Conservation (phyloP, 305 asterid species). For the Ilex paraguariensis region DNA sequence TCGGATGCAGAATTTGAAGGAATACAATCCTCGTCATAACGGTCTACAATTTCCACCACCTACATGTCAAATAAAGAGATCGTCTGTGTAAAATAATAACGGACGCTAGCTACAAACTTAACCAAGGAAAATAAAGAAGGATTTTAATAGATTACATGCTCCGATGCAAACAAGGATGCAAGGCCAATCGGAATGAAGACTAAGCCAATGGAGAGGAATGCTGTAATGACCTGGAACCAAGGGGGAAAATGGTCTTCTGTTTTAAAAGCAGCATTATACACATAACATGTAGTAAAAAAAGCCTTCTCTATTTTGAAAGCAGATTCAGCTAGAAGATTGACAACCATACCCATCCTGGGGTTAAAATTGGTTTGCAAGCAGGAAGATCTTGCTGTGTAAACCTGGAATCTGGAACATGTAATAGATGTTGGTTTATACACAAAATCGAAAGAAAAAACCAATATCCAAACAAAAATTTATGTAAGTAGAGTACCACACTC, state of each 20-base stretch:
- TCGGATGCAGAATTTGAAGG: conserved; percentile 23
- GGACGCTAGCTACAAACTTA: not conserved
- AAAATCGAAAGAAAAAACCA: not conserved
- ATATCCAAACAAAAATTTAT: not conserved
- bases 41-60: conserved; percentile 80
- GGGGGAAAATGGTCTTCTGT: not conserved
- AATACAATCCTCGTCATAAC: conserved; percentile 62
- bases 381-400: conserved; percentile 95
- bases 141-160: conserved; percentile 32
- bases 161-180: conserved; percentile 59
- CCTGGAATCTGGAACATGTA: conserved; percentile 61
- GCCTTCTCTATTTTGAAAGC: not conserved
- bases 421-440: not conserved
- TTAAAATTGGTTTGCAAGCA: conserved; percentile 83
- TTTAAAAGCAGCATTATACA: not conserved
- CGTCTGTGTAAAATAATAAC: not conserved
- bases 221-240: conserved; percentile 48
- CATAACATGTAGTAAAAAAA: not conserved
- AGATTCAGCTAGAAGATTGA: not conserved
- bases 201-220: conserved; percentile 51
- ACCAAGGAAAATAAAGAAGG: not conserved
- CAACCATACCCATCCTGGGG: conserved; percentile 67
- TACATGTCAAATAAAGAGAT: conserved; percentile 14
- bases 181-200: conserved; percentile 80
- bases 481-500: not conserved